Evolutionary conservation across 2,329 filamentous ascomycete genomes (phyloP).

Genomic region (Hirsutella thompsonii): DNA sequence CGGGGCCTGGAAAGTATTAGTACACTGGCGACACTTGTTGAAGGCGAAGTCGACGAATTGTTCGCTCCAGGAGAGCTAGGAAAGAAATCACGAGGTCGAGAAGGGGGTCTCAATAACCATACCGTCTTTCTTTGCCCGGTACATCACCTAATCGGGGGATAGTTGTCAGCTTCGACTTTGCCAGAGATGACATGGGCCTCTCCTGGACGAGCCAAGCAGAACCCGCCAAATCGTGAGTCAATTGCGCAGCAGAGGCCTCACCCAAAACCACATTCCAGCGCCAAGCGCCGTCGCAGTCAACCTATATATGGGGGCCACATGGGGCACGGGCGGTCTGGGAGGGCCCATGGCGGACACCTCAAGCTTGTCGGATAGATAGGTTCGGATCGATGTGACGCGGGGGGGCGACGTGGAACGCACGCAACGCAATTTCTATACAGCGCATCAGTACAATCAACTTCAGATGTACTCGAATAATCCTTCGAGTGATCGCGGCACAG

Average conservation of each 20-base stretch:
- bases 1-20: constrained; percentile 40
- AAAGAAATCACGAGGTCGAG: too few species aligned
- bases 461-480: too few species aligned
- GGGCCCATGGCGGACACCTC: constrained; percentile 18
- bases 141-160: constrained; percentile 58
- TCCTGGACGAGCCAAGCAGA: neutral
- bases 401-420: too few species aligned
- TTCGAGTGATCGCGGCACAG: too few species aligned
- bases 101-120: constrained; percentile 9
- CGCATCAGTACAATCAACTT: too few species aligned
- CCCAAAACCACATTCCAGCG: constrained; percentile 99
- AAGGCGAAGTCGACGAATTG: too few species aligned
- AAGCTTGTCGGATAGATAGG: too few species aligned
- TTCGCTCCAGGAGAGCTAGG: too few species aligned
- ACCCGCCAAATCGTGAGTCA: neutral
- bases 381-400: too few species aligned
- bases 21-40: neutral
- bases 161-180: neutral
- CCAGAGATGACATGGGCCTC: neutral
- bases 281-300: constrained; percentile 77
- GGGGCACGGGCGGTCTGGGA: constrained; percentile 30
- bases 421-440: too few species aligned
- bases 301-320: constrained; percentile 56
- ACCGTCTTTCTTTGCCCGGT: constrained; percentile 93
- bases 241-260: constrained; percentile 33